phyloP scores from a whole-genome alignment of 164 flowering plant species.

The Dillenia suffruticosa region DNA sequence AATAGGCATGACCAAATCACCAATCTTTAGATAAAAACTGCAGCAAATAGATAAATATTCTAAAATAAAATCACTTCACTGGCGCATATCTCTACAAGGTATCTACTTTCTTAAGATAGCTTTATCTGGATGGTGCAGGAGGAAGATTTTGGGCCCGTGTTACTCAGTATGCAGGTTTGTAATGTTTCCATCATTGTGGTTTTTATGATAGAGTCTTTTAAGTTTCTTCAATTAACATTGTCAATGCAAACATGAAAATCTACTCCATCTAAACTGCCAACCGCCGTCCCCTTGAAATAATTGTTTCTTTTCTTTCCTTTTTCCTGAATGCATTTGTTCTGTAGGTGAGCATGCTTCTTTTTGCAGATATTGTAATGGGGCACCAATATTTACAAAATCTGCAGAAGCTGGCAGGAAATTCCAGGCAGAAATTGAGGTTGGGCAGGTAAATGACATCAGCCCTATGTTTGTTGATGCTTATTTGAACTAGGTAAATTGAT shows the following conservation, averaged over 20 bases:
- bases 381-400: constrained; percentile 14
- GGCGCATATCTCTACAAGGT: constrained; percentile 51
- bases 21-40: too few species aligned
- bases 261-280: not conserved
- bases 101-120: constrained; percentile 5
- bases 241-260: constrained; percentile 57
- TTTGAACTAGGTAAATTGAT: not conserved
- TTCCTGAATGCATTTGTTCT: too few species aligned
- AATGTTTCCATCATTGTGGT: too few species aligned
- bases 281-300: too few species aligned
- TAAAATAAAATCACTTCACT: too few species aligned
- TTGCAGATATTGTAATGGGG: constrained; percentile 7
- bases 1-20: too few species aligned
- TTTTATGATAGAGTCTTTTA: not conserved
- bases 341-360: not conserved
- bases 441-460: constrained; percentile 36
- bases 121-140: constrained; percentile 38
- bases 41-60: too few species aligned
- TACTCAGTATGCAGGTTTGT: constrained; percentile 64
- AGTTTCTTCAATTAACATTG: constrained; percentile 31
- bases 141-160: constrained; percentile 76
- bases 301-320: too few species aligned
- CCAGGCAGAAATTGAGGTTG: constrained; percentile 34
- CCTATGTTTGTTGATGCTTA: not conserved
- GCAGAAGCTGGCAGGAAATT: constrained; percentile 14